phyloP scores from a whole-genome alignment of 176 grass and related monocot species.

The Neostapfia colusana region DNA sequence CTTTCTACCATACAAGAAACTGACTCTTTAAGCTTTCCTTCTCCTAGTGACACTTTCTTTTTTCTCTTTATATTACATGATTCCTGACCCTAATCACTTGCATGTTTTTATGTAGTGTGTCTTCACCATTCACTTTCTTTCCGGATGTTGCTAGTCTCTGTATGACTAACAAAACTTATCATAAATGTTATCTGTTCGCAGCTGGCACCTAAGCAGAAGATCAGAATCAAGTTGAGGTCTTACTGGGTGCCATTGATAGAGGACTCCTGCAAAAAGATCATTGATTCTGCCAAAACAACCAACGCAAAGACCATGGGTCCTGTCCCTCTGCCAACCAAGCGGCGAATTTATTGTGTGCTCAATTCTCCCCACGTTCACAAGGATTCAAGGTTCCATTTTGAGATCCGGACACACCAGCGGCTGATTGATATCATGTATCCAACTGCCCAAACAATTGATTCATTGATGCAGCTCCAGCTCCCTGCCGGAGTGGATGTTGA shows the following conservation, averaged over 20 bases:
- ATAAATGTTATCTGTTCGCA: conserved; percentile 36
- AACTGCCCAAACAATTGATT: conserved; percentile 90
- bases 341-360: conserved; percentile 88
- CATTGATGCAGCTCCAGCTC: conserved; percentile 91
- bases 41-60: background rate
- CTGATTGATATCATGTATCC: conserved; percentile 96
- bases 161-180: conserved; percentile 25
- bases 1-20: background rate
- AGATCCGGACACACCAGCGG: conserved; percentile 89
- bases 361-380: conserved; percentile 94
- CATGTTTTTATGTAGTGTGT: conserved; percentile 31
- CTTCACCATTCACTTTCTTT: background rate
- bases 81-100: background rate
- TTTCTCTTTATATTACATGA: background rate
- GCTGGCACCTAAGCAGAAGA: conserved; percentile 79
- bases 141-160: conserved; percentile 4
- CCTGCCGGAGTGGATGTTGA: conserved; percentile 95
- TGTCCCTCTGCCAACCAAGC: conserved; percentile 82
- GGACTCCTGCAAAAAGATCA: conserved; percentile 94
- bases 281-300: conserved; percentile 84
- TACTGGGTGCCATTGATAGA: conserved; percentile 84
- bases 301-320: conserved; percentile 93
- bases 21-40: background rate
- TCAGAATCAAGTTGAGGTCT: conserved; percentile 96
- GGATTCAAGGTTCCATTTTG: conserved; percentile 92